Evolutionary conservation across 805 yeast genomes (phyloP).

Genomic region (Metschnikowia borealis): DNA sequence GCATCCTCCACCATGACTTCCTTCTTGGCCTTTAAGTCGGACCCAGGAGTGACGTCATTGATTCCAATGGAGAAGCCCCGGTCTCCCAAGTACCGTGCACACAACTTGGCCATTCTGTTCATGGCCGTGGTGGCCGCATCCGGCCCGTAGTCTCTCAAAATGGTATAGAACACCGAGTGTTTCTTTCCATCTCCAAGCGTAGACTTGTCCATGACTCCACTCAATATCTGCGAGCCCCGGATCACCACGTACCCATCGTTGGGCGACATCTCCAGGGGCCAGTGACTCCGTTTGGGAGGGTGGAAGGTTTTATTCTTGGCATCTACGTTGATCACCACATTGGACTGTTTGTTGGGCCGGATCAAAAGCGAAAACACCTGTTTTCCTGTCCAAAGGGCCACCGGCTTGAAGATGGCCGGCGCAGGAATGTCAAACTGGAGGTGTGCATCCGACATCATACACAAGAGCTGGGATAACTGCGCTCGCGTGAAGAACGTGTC

Average conservation of each 20-base stretch:
- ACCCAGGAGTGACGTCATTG: conserved; percentile 93
- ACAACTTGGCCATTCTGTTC: conserved; percentile 99
- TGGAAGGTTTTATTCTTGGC: conserved; percentile 88
- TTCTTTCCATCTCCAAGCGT: conserved; percentile 97
- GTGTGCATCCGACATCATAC: conserved; percentile 95
- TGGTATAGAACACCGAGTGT: conserved; percentile 92
- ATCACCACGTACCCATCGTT: conserved; percentile 93
- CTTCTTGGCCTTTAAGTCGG: conserved; percentile 67
- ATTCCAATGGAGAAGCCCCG: conserved; percentile 97
- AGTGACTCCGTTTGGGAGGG: conserved; percentile 61
- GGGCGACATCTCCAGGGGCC: conserved; percentile 92
- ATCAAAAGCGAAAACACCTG: conserved; percentile 88
- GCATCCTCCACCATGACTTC: conserved; percentile 89
- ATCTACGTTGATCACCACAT: conserved; percentile 84
- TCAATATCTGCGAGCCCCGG: conserved; percentile 79
- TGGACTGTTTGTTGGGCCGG: conserved; percentile 70
- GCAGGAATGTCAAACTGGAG: conserved; percentile 91
- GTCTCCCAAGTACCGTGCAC: conserved; percentile 92
- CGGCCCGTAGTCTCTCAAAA: conserved; percentile 94
- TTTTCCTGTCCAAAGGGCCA: conserved; percentile 93
- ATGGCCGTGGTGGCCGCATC: conserved; percentile 92
- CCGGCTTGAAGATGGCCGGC: conserved; percentile 89
- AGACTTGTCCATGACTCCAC: conserved; percentile 97
- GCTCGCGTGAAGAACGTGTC: conserved; percentile 92
- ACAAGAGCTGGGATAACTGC: conserved; percentile 70